These are phyloP conservation scores for Setaria italica DNA, from an alignment of 202 grass and related monocot genomes.

Conservation along the genomic window DNA sequence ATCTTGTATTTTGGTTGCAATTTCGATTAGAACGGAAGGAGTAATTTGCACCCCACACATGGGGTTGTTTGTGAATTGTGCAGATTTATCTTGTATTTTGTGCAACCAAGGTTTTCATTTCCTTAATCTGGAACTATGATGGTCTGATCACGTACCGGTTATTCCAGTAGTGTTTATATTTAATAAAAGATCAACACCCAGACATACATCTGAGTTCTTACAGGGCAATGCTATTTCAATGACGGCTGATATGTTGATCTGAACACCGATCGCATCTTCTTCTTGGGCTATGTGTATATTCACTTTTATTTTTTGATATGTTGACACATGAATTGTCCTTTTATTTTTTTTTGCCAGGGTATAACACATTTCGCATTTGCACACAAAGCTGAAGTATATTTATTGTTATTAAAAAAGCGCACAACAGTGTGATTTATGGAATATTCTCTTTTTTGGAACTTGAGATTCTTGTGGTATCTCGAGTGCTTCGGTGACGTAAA, in stretches of 20 bases:
- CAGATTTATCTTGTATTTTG: background rate
- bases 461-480: background rate
- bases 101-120: background rate
- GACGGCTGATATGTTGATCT: background rate
- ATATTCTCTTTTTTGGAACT: background rate
- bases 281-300: too few species aligned
- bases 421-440: background rate
- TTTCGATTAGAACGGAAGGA: too few species aligned
- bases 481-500: background rate
- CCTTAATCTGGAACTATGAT: background rate
- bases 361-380: background rate
- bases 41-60: background rate
- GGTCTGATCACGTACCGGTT: background rate
- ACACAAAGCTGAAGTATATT: background rate
- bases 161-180: background rate
- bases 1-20: background rate
- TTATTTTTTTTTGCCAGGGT: background rate
- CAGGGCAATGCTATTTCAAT: background rate
- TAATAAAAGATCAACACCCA: background rate
- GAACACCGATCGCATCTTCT: too few species aligned
- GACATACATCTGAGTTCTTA: background rate
- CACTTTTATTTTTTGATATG: too few species aligned
- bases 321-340: background rate
- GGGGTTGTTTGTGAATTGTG: background rate
- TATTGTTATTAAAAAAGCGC: background rate